Evolutionary conservation across 352 stramenopile species (phyloP), one percentile per base, ranked within the genome.

Genomic region (Thraustochytrium sp.): DNA sequence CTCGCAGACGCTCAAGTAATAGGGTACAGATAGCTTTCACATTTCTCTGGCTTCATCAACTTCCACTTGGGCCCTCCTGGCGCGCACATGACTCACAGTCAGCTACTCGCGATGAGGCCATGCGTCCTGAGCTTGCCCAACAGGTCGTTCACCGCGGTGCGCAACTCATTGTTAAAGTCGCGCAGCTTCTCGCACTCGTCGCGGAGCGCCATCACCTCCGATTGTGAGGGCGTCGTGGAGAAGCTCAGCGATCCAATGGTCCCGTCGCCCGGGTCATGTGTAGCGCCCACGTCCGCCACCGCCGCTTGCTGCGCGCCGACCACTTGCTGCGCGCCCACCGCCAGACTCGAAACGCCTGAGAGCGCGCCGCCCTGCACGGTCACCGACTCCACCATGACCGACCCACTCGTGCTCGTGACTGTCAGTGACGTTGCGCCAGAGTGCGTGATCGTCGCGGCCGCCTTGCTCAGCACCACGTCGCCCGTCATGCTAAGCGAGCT

Each of bases 141-240:
- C n/a, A 84, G 13, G 18, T 21, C 16, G 9, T 84, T 84, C 1
- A 84, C 1, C 16, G 54, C 51, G 3, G 61, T 44, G 26, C 75
- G 53, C 37, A 84, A 5, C 38, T 84, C 75, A 29, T 75, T 78
- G 37, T 73, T 75, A 11, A 84, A 61, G 34, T 84, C 75, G 8
- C 75, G 55, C 11, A 84, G 75, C 38, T 84, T 75, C 44, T 84
- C 75, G 38, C 75, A 84, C 36, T 84, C 54, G 31, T 56, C 51
- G 26, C 59, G 53, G 9, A 84, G 59, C 18, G 75, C 59, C 44
- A 61, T 56, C 1, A 84, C 75, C 26, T 84, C 75, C 18, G 75
- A 83, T 23, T 54, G 37, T 21, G 55, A 49, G 21, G 44, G 44
- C 8, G 75, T 80, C 9, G 75, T 31, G 26, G 55, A 62, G 72